Evolutionary conservation across 208 protist species (phyloP).

Genomic region (Naegleria fowleri): DNA sequence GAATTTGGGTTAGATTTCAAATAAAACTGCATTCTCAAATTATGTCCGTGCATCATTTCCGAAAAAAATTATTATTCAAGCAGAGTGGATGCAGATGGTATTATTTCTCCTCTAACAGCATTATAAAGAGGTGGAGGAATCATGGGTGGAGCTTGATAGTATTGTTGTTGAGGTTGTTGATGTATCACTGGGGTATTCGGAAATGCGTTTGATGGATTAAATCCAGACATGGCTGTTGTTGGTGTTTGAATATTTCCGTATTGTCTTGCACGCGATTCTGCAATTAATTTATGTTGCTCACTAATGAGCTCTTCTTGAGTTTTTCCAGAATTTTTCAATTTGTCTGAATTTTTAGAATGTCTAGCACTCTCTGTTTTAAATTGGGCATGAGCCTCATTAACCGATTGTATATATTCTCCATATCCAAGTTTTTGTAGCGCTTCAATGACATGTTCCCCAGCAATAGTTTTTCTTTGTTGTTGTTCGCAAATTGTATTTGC

Average conservation of each 20-base stretch:
- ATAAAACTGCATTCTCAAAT: not conserved
- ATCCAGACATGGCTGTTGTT: not conserved
- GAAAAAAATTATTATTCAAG: not conserved
- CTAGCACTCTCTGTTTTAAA: not conserved
- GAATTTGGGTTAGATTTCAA: no score
- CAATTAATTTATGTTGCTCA: not conserved
- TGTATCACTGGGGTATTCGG: not conserved
- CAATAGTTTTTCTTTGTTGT: slow-evolving; percentile 13
- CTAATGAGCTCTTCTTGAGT: not conserved
- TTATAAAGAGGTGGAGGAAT: not conserved
- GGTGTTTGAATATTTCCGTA: not conserved
- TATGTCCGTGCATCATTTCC: not conserved
- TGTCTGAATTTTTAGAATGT: not conserved
- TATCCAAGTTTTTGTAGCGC: not conserved
- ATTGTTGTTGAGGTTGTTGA: not conserved
- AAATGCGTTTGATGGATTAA: not conserved
- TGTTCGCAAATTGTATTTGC: not conserved
- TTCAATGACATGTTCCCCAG: slow-evolving; percentile 2
- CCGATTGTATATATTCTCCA: not conserved
- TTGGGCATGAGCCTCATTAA: not conserved
- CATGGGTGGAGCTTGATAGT: not conserved
- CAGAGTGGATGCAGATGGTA: not conserved
- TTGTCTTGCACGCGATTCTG: not conserved
- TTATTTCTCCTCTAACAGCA: not conserved
- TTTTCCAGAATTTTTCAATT: not conserved